phyloP scores from a whole-genome alignment of 106 monocot species.

The Dendrobium officinale region DNA sequence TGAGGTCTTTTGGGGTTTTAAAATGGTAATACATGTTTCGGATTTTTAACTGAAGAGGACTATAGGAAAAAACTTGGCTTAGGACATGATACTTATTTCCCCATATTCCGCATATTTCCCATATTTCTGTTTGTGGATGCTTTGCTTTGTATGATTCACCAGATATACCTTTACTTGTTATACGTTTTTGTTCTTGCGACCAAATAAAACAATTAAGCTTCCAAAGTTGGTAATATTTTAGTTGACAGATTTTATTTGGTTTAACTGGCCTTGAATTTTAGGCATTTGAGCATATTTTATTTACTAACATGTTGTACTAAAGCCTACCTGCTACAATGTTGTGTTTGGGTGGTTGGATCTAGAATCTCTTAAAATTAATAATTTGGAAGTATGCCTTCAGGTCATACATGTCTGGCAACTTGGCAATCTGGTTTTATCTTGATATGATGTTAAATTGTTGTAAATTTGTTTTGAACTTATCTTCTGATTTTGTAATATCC shows the following conservation, averaged over 20 bases:
- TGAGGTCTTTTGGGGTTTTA: too few species aligned
- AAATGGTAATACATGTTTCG: too few species aligned
- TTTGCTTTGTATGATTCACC: too few species aligned
- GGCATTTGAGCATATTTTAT: neutral
- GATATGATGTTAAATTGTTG: neutral
- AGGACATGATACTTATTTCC: too few species aligned
- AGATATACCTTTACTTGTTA: too few species aligned
- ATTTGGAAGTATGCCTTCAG: neutral
- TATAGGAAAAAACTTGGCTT: too few species aligned
- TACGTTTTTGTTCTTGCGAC: neutral
- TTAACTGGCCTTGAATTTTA: neutral
- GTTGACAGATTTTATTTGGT: neutral
- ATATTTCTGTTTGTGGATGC: too few species aligned
- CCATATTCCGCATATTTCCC: too few species aligned
- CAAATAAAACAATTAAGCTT: neutral
- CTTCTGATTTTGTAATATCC: constrained; percentile 5
- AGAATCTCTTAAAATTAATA: neutral
- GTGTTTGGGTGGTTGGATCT: neutral
- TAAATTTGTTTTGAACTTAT: neutral
- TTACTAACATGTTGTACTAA: neutral
- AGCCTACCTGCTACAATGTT: neutral
- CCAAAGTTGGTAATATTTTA: neutral
- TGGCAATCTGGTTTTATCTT: too few species aligned
- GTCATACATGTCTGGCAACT: neutral
- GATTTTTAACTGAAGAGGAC: too few species aligned